Percentiles rank a stretch among this genome's conserved stretches.
These are phyloP conservation scores for Eragrostis nindensis DNA, from an alignment of 176 grass and related monocot species.

Conservation along the genomic window DNA sequence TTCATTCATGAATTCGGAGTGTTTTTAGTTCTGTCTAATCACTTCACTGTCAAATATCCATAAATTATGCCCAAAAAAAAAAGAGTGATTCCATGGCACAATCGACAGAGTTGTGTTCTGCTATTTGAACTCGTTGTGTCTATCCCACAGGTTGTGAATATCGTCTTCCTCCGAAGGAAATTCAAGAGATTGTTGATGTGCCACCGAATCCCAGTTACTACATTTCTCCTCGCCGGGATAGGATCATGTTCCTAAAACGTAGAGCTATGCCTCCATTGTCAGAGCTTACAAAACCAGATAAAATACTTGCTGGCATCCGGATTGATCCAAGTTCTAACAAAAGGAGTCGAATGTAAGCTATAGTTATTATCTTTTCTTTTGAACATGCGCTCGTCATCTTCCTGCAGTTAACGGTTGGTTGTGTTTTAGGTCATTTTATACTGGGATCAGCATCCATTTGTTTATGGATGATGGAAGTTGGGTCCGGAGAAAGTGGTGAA, in stretches of 20 bases:
- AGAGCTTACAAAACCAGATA: slow-evolving; percentile 74
- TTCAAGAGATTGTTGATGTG: slow-evolving; percentile 76
- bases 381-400: neutral
- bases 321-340: slow-evolving; percentile 70
- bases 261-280: slow-evolving; percentile 61
- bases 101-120: neutral
- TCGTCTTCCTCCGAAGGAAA: slow-evolving; percentile 68
- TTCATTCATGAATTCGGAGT: too few species aligned
- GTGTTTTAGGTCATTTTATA: slow-evolving; percentile 73
- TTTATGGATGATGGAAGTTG: slow-evolving; percentile 74
- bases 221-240: slow-evolving; percentile 75
- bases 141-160: slow-evolving; percentile 41
- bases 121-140: neutral
- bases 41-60: too few species aligned
- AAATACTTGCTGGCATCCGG: slow-evolving; percentile 75
- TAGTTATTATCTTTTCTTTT: neutral
- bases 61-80: neutral
- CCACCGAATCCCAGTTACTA: slow-evolving; percentile 67
- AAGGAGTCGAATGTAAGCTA: slow-evolving; percentile 77
- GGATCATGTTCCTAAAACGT: slow-evolving; percentile 75
- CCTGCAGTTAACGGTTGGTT: neutral
- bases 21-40: neutral
- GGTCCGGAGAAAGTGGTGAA: slow-evolving; percentile 68
- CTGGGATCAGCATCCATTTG: slow-evolving; percentile 65
- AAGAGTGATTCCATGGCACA: neutral